Percentiles rank a stretch among this genome's conserved stretches.
These are phyloP conservation scores for Magnusiomyces tetraspermus DNA, from an alignment of 1,139 yeast species.

Conservation along the genomic window DNA sequence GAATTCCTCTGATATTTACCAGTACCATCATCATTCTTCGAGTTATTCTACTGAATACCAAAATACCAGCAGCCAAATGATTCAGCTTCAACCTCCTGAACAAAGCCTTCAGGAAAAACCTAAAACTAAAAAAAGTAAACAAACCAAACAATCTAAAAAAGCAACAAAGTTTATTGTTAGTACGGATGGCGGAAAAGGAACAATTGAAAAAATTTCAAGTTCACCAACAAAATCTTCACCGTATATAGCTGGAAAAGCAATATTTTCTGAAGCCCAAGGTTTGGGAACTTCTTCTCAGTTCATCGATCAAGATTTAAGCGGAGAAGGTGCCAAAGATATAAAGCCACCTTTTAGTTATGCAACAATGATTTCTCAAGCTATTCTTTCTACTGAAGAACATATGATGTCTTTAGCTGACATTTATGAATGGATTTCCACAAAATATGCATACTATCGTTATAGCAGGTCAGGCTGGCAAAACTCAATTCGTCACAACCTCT, in stretches of 20 bases:
- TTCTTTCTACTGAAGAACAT: conserved; percentile 77
- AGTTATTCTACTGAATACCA: no score
- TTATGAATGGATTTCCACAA: conserved; percentile 78
- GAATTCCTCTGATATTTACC: no score
- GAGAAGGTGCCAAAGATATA: conserved; percentile 81
- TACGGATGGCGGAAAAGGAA: neutral
- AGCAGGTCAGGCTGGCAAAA: conserved; percentile 96
- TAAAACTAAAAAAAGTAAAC: neutral
- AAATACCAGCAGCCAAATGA: no score
- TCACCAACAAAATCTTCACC: conserved; percentile 1
- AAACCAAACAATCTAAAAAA: conserved; percentile 4
- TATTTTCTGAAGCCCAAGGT: conserved; percentile 33
- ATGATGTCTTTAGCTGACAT: conserved; percentile 84
- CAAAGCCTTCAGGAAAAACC: neutral
- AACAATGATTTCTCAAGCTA: conserved; percentile 96
- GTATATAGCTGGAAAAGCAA: conserved; percentile 36
- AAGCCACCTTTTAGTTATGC: conserved; percentile 98
- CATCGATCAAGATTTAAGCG: conserved; percentile 56
- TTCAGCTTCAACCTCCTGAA: neutral
- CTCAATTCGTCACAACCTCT: conserved; percentile 71
- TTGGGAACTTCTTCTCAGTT: conserved; percentile 20
- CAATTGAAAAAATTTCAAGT: conserved; percentile 5
- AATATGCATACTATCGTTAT: conserved; percentile 84
- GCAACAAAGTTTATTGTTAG: conserved; percentile 2
- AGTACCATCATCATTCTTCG: no score